phyloP scores from a whole-genome alignment of 1,284 basidiomycete species.

The Rugosomyces carneus region DNA sequence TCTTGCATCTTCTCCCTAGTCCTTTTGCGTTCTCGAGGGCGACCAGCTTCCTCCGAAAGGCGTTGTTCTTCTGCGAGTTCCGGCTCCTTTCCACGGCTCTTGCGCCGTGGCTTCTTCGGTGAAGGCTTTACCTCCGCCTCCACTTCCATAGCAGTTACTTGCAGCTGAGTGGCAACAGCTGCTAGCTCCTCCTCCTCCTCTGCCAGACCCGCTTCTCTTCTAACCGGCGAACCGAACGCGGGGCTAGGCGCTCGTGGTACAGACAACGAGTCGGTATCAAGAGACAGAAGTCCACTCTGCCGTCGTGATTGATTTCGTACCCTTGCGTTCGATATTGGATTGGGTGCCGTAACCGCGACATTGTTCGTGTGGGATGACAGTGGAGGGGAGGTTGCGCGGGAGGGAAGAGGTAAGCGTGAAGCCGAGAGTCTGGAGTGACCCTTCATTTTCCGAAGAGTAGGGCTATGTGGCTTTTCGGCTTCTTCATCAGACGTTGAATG shows the following conservation, averaged over 20 bases:
- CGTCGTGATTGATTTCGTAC: constrained; percentile 47
- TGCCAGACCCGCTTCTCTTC: constrained; percentile 45
- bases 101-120: constrained; percentile 37
- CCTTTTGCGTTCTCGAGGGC: constrained; percentile 25
- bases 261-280: constrained; percentile 33
- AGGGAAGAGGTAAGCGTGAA: constrained; percentile 39
- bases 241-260: constrained; percentile 54
- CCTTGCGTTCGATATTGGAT: constrained; percentile 26
- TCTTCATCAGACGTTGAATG: constrained; percentile 38
- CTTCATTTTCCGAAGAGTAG: constrained; percentile 35
- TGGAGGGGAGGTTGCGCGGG: constrained; percentile 34
- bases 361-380: constrained; percentile 16
- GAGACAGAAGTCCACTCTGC: constrained; percentile 59
- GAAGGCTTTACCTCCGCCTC: constrained; percentile 18
- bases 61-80: constrained; percentile 27
- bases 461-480: constrained; percentile 30
- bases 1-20: constrained; percentile 30
- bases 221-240: constrained; percentile 58
- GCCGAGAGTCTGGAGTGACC: constrained; percentile 32
- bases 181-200: constrained; percentile 53
- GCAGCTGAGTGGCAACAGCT: constrained; percentile 18
- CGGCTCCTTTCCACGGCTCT: constrained; percentile 26
- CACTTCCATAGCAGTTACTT: constrained; percentile 14
- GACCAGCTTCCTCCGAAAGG: constrained; percentile 21
- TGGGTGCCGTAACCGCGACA: constrained; percentile 1